These are phyloP conservation scores for Borovskyia barvae DNA, from an alignment of 208 protist genomes.

Conservation along the genomic window DNA sequence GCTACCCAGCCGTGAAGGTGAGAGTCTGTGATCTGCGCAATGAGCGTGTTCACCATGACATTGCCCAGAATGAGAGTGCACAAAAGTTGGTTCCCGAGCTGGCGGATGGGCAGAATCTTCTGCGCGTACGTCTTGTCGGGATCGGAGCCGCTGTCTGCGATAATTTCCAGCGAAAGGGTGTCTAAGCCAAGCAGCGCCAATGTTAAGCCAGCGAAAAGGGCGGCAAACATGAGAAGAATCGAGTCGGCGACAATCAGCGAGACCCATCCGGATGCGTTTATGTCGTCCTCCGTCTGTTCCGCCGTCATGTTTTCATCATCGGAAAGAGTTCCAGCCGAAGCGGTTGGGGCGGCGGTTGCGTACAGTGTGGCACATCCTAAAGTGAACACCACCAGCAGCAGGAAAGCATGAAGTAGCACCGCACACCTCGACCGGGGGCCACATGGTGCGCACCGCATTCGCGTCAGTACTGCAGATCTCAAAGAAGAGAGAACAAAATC, in stretches of 20 bases:
- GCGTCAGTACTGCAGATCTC: no score
- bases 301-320: neutral
- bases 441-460: no score
- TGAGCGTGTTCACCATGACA: slow-evolving; percentile 95
- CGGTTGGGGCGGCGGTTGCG: neutral
- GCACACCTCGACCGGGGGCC: no score
- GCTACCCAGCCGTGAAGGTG: slow-evolving; percentile 87
- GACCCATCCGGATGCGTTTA: slow-evolving; percentile 50
- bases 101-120: slow-evolving; percentile 93
- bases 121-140: slow-evolving; percentile 90
- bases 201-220: slow-evolving; percentile 95
- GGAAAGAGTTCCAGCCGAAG: neutral
- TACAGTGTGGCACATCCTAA: neutral
- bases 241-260: slow-evolving; percentile 78
- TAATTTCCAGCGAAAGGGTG: slow-evolving; percentile 92
- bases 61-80: slow-evolving; percentile 97
- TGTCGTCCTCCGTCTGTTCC: slow-evolving; percentile 9
- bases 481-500: no score
- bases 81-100: slow-evolving; percentile 94
- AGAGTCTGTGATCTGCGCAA: slow-evolving; percentile 92
- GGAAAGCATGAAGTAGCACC: no score
- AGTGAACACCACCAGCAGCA: no score
- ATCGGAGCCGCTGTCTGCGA: slow-evolving; percentile 83
- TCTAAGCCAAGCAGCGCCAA: slow-evolving; percentile 94
- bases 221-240: slow-evolving; percentile 90